Evolutionary conservation across 2,329 filamentous ascomycete genomes (phyloP).

Genomic region (Alternaria postmessia): DNA sequence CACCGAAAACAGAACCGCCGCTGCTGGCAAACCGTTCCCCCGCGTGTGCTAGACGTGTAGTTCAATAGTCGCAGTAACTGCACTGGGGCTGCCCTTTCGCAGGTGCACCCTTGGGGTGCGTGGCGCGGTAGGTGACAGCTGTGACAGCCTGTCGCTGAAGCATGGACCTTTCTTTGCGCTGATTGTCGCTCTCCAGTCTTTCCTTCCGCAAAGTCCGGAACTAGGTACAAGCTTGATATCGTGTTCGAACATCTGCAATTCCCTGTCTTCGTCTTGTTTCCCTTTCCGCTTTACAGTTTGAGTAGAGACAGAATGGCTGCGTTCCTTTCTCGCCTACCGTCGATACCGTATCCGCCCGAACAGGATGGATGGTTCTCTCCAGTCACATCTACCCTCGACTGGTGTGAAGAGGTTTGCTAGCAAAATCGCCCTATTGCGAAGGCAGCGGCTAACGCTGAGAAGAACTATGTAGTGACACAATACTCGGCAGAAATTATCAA

Average conservation of each 20-base stretch:
- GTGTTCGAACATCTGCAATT: background rate
- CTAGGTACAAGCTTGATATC: conserved; percentile 19
- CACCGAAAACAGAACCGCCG: conserved; percentile 14
- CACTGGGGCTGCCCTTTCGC: background rate
- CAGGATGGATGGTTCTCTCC: conserved; percentile 71
- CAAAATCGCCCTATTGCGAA: background rate
- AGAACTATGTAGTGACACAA: conserved; percentile 78
- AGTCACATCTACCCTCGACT: conserved; percentile 77
- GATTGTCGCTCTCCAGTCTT: conserved; percentile 16
- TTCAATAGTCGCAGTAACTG: background rate
- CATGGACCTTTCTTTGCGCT: conserved; percentile 15
- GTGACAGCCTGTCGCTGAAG: conserved; percentile 8
- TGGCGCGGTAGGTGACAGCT: conserved; percentile 5
- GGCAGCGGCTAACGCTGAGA: conserved; percentile 11
- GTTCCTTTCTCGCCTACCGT: conserved; percentile 53
- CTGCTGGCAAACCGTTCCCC: conserved; percentile 2
- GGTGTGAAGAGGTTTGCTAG: conserved; percentile 76
- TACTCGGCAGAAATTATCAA: conserved; percentile 82
- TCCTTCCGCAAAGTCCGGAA: conserved; percentile 26
- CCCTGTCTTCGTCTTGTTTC: background rate
- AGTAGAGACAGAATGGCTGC: conserved; percentile 27
- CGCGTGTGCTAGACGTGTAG: background rate
- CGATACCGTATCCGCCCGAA: conserved; percentile 60
- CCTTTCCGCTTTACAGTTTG: background rate
- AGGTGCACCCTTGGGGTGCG: background rate